Evolutionary conservation across 2,329 filamentous ascomycete genomes (phyloP).

Genomic region (Fusarium nygamai): DNA sequence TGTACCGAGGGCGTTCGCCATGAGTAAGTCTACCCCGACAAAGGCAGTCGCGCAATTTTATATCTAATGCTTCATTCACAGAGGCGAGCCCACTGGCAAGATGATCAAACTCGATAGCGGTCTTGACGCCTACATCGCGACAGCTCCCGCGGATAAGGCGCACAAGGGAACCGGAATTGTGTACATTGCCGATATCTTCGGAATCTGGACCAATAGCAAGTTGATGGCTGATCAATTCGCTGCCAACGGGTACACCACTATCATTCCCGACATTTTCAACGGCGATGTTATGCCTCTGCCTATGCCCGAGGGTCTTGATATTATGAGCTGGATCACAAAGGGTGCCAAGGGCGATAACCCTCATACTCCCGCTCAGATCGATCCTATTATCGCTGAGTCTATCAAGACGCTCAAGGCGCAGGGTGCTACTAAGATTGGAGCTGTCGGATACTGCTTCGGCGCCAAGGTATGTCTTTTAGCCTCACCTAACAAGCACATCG

Average conservation of each 20-base stretch:
- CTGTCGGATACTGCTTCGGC: constrained; percentile 73
- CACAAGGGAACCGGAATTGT: constrained; percentile 47
- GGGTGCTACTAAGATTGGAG: constrained; percentile 63
- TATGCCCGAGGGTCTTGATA: constrained; percentile 42
- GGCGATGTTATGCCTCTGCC: constrained; percentile 47
- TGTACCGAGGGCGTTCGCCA: constrained; percentile 64
- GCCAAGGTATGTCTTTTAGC: constrained; percentile 60
- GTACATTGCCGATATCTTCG: constrained; percentile 51
- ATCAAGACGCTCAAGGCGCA: constrained; percentile 66
- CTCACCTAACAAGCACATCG: fast-evolving
- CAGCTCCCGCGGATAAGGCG: constrained; percentile 47
- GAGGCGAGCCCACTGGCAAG: constrained; percentile 60
- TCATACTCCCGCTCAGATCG: constrained; percentile 47
- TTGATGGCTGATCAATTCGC: constrained; percentile 55
- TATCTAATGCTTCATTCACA: constrained; percentile 37
- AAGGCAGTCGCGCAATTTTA: neutral
- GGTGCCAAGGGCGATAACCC: constrained; percentile 61
- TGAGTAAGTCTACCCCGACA: constrained; percentile 54
- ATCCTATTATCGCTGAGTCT: constrained; percentile 47
- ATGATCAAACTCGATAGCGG: constrained; percentile 56
- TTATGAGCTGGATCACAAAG: constrained; percentile 49
- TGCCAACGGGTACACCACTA: constrained; percentile 51
- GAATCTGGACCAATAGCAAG: constrained; percentile 53
- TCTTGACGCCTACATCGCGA: constrained; percentile 62
- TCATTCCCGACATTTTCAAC: constrained; percentile 53